A percentile compares a stretch with the other conserved stretches of the same genome.
Evolutionary conservation across 768 basidiomycete species (phyloP).

Genomic region (Kwoniella pini): DNA sequence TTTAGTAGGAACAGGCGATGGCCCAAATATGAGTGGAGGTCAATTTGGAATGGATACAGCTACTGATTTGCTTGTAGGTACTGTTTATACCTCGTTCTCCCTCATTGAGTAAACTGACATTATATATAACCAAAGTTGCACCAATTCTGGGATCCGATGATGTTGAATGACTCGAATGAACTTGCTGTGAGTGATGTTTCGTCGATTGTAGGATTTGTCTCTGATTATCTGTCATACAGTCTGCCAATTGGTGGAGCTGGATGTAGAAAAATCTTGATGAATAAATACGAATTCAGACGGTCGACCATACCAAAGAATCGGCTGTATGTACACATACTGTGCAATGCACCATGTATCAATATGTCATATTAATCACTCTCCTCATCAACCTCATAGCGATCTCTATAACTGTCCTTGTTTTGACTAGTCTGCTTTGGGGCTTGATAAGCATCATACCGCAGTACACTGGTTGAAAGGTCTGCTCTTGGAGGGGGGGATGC

Average conservation of each 20-base stretch:
- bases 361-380: background rate
- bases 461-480: background rate
- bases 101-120: background rate
- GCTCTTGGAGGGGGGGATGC: background rate
- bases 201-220: background rate
- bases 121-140: constrained; percentile 10
- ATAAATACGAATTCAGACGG: background rate
- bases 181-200: constrained; percentile 7
- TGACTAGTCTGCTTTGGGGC: constrained; percentile 5
- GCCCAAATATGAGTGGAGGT: background rate
- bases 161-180: constrained; percentile 16
- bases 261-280: background rate
- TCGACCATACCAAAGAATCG: no score
- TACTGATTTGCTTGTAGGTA: constrained; percentile 23
- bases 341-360: background rate
- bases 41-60: background rate
- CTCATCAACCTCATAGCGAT: background rate
- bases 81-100: background rate
- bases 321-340: no score
- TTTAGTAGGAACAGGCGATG: constrained; percentile 7
- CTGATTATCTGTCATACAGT: background rate
- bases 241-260: constrained; percentile 26
- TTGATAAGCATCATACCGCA: constrained; percentile 30
- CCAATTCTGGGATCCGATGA: constrained; percentile 29
- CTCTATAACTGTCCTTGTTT: background rate